Base-by-base conservation (phyloP, 805 yeast genomes). In the Candida boleticola region DNA sequence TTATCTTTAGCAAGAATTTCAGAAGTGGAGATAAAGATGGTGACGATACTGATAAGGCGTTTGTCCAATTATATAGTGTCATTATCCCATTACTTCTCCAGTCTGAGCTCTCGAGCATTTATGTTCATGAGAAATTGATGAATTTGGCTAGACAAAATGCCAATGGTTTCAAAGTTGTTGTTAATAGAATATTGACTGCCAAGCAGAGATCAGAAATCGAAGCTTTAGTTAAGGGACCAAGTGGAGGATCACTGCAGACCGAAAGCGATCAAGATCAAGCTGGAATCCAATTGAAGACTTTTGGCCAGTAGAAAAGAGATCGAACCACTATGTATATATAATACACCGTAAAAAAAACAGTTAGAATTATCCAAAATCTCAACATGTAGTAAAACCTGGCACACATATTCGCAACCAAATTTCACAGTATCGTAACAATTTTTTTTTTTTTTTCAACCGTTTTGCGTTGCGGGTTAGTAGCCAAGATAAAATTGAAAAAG, bases 71-170 rank as follows among this genome's bases (percentile, higher is more conserved):
- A 4, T 38, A 18, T 17, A 38, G 41, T 31, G 21, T 74, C 4
- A 40, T 66, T 52, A 40, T 73, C 41, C 68, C 74, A 41, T 47
- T 68, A 42, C 46, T 79, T 45, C 48, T 77, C 20, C 45, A 55
- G 33, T 53, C 55, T 2, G 35, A 33, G 1, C 30, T 64, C 3
- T 49, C 64, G 42, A 61, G 55, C 13, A 49, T 49, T 1, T 79
- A 78, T 36, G 52, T 74, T 4, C 79, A 73, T 44, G 69, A 65
- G 11, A 75, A 77, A 45, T 46, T 83, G 37, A 35, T 80, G 23
- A 66, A 66, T 6, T 60, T 84, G 42, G 66, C 81, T 13, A 60
- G 64, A 13, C 54, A 70, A 38, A 64, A 71, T 43, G 67, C 81
- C 0, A 61, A 54, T 1, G 54, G 64, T 6, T 83, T 83, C 63